Base-by-base conservation (phyloP, 208 protist genomes). In the Acanthamoeba sp. region DNA sequence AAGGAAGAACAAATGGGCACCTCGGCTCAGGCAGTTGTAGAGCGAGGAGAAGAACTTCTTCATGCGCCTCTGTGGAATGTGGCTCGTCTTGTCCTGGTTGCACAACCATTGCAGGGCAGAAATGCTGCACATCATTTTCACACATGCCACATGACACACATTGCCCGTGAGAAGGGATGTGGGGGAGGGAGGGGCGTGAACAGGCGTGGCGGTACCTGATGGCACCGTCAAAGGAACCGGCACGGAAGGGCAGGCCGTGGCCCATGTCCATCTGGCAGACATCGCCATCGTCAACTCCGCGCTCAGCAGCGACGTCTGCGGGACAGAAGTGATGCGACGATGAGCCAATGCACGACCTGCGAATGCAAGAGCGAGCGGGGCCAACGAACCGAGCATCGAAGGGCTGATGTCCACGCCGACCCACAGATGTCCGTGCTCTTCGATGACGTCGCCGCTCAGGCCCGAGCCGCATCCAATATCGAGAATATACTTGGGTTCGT, bases 81-180 rank as follows among this genome's bases (percentile, higher is more conserved):
- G 97, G 29, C 96, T 96, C 45, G 93, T 97, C 69, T 98, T 98
- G 94, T 99, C 99, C 55, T 98, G 98, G 96, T 99, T 99, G 96
- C 99, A 99, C 16, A 99, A 97, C 99, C 99, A 99, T 96, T 99
- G 99, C 34, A 99, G 78, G 3, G 98, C 99, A 32, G 99, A 99
- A 82, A 99, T 99, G 84, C 97, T 99, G 78, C 32, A 16, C 14
- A 32, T 10, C n/a, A 32, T 93, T 1, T 69, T 7, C 29, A 10
- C 29, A 84, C 22, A 82, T 16, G 29, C 20, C 18, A 48, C 24
- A 84, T 9, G 57, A 29, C 57, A 29, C 57, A 12, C 22, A 29
- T 27, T 18, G 48, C 48, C 22, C 22, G 48, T 55, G 22, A 55
- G 48, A 55, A 55, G 12, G 16, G 48, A 55, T 18, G 48, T 24